Conservation (phyloP, 495 filamentous ascomycete genomes). For the Oidiodendron maius region DNA sequence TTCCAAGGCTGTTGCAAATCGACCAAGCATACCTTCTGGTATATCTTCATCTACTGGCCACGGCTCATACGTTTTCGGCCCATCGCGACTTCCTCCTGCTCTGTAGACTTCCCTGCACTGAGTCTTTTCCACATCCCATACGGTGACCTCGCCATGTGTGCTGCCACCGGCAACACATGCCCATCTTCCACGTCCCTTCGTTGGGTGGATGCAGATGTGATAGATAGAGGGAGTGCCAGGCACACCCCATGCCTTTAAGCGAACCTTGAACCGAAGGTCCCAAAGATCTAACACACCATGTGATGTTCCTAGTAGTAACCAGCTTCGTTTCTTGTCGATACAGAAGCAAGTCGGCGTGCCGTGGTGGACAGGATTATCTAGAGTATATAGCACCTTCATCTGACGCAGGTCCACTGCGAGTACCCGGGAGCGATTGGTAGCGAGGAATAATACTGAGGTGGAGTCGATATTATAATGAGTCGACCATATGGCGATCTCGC, state of each 20-base stretch:
- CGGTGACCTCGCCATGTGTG: conserved; percentile 84
- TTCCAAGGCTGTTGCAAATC: conserved; percentile 72
- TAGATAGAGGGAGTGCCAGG: conserved; percentile 78
- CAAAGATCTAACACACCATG: conserved; percentile 92
- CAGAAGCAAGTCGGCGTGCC: conserved; percentile 92
- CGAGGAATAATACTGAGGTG: conserved; percentile 74
- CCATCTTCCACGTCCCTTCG: conserved; percentile 68
- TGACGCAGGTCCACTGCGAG: conserved; percentile 81
- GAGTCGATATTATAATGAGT: conserved; percentile 85
- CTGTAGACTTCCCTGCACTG: conserved; percentile 87
- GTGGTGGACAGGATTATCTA: conserved; percentile 90
- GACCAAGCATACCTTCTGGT: conserved; percentile 80
- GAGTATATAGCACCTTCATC: conserved; percentile 73
- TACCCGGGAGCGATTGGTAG: conserved; percentile 79
- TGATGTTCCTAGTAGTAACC: conserved; percentile 86
- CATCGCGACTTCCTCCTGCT: conserved; percentile 44
- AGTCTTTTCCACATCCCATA: conserved; percentile 92
- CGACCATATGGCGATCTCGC: conserved; percentile 82
- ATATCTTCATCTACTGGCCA: conserved; percentile 89
- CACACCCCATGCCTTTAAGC: conserved; percentile 84
- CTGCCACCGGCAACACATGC: conserved; percentile 85
- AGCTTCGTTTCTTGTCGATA: conserved; percentile 74
- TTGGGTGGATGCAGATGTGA: conserved; percentile 69
- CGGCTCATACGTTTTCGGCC: conserved; percentile 68
- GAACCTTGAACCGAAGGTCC: conserved; percentile 89